Evolutionary conservation across 768 basidiomycete genomes (phyloP).

Genomic region (Suillus occidentalis): DNA sequence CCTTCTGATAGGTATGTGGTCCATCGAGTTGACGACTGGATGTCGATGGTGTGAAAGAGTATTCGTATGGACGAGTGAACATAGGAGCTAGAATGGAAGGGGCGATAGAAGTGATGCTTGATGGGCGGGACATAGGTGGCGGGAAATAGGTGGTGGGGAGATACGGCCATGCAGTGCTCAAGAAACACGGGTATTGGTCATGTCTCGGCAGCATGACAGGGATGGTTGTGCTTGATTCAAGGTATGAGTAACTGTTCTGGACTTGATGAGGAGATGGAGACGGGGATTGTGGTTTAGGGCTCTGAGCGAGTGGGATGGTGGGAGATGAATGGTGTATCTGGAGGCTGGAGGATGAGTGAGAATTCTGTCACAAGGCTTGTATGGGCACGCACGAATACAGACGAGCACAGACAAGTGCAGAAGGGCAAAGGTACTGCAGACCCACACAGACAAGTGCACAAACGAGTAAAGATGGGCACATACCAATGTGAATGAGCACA

Average conservation of each 20-base stretch:
- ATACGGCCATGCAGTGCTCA: constrained; percentile 95
- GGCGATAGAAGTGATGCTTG: constrained; percentile 16
- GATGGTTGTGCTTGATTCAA: constrained; percentile 73
- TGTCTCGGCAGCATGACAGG: constrained; percentile 92
- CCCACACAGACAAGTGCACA: too few relatives aligned
- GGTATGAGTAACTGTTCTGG: constrained; percentile 61
- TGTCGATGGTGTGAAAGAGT: neutral
- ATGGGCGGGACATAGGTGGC: constrained; percentile 20
- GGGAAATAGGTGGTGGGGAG: constrained; percentile 40
- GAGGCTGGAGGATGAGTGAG: constrained; percentile 26
- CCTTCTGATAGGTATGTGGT: too few relatives aligned
- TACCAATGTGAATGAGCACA: too few relatives aligned
- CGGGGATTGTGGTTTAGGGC: too few relatives aligned
- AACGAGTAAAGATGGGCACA: too few relatives aligned
- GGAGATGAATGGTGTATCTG: too few relatives aligned
- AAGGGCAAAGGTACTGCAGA: too few relatives aligned
- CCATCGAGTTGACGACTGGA: too few relatives aligned
- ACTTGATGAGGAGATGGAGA: too few relatives aligned
- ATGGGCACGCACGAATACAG: too few relatives aligned
- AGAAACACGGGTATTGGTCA: constrained; percentile 93
- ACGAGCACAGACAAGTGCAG: too few relatives aligned
- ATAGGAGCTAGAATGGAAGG: constrained; percentile 6
- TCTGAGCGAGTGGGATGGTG: too few relatives aligned
- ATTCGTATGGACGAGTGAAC: constrained; percentile 6
- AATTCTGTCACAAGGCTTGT: constrained; percentile 87